Base-by-base conservation (phyloP, 306 rosid genomes). In the Casuarina equisetifolia region DNA sequence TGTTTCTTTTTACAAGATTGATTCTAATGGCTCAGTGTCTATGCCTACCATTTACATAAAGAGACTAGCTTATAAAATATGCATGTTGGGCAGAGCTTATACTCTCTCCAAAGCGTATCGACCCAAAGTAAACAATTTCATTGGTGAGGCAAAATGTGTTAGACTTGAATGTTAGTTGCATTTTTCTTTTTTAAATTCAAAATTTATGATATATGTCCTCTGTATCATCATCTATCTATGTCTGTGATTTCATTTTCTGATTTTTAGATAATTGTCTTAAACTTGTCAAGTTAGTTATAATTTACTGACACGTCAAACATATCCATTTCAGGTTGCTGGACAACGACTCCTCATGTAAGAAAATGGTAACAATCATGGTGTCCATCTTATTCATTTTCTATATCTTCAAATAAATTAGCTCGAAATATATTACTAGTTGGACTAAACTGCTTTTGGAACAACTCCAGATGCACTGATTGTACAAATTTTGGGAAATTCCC, bases 271-370 rank as follows among this genome's bases (percentile, higher is more conserved):
- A 36, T 62, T 36, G 46, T 66, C 32, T 42, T 66, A n/a, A 66
- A 42, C 49, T 66, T 40, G 35, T 39, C 42, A 42, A 63, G 19
- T 66, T 66, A n/a, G 42, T 66, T 48, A 39, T n/a, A 16, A 66
- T 66, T 53, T 72, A 53, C 4, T 38, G 48, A 50, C 35, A 45
- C 38, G 0, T 7, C 6, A 3, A 35, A 36, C 52, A 19, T 74
- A 20, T 46, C 45, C 25, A 20, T 82, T 85, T 66, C 81, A 85
- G 88, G 79, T 76, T 85, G 85, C 70, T 82, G 88, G 88, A 82
- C 77, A 54, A 39, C 9, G 79, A 81, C 85, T 72, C 81, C 85
- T 64, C 85, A 39, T 32, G 70, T 79, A 43, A 78, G 39, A 50
- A 78, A 76, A 44, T 82, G 88, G 88, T 85, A 84, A 54, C 48